Evolutionary conservation across 371 early-diverging fungal species (phyloP), one percentile per base, ranked within the genome.

Genomic region (Rhizomucor miehei): DNA sequence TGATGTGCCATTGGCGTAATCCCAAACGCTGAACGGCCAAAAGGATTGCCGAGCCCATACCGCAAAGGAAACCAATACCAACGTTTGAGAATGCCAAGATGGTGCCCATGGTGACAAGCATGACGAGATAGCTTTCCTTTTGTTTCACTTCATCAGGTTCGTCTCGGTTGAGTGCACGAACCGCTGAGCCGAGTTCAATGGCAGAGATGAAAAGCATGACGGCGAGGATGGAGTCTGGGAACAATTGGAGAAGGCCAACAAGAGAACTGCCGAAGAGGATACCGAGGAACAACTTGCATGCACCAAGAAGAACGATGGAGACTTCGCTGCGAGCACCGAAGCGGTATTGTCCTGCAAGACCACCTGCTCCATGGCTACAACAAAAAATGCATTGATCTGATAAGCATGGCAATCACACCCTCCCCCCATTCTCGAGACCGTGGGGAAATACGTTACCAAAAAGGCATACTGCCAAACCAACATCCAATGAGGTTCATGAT

Each of bases 261-360:
- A 93, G 76, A 5, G 92, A 87, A 49, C 75, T 75, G 45, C 94
- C 93, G 73, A 93, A 89, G 21, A 92, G 54, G 23, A 92, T 74
- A 24, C 93, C 95, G 10, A 89, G 44, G 1, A 88, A 24, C 13
- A 93, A 66, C 59, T 95, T 95, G 71, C 79, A 53, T 3, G 74
- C 13, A 11, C 95, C 95, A 10, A 95, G 75, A 43, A 92, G 35
- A 21, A 90, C 75, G 44, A 93, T 77, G 40, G 90, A 88, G 13
- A 89, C 82, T 51, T 87, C 93, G 0, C 91, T 79, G 40, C 95
- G 85, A 19, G 95, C 94, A 34, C 95, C 95, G 64, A 93, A 95
- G 1, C 92, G 89, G 66, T 93, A 92, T 67, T 95, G 95, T 10
- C 89, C 95, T 13, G 93, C 94, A 34, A 95, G 70, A 10, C 95